phyloP scores from a whole-genome alignment of 805 yeast genomes.

The Pichia scutulata region DNA sequence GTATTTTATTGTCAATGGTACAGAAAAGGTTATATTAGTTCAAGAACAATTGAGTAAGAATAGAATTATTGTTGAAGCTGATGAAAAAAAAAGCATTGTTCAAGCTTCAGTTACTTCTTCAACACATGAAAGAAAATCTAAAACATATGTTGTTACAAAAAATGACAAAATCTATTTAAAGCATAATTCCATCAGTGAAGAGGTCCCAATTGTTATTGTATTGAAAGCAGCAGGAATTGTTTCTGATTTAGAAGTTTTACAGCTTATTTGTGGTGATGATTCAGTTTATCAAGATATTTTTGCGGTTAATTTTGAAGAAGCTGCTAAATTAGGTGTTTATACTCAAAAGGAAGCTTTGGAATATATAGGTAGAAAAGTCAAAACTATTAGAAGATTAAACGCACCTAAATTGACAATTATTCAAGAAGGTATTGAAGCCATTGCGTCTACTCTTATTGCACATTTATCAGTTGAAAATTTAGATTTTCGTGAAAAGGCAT shows the following conservation, averaged over 20 bases:
- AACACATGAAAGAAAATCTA: slow-evolving; percentile 96
- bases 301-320: slow-evolving; percentile 90
- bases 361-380: slow-evolving; percentile 84
- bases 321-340: slow-evolving; percentile 73
- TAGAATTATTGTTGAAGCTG: slow-evolving; percentile 97
- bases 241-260: slow-evolving; percentile 88
- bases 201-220: slow-evolving; percentile 87
- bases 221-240: slow-evolving; percentile 92
- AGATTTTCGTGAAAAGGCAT: slow-evolving; percentile 89
- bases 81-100: slow-evolving; percentile 85
- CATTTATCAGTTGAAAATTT: slow-evolving; percentile 78
- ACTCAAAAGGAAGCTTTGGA: slow-evolving; percentile 93
- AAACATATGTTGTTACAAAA: slow-evolving; percentile 91
- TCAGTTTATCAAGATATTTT: slow-evolving; percentile 86
- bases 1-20: slow-evolving; percentile 94
- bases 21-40: slow-evolving; percentile 92
- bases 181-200: slow-evolving; percentile 93
- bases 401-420: slow-evolving; percentile 69
- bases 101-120: slow-evolving; percentile 98
- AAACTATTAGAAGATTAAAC: slow-evolving; percentile 81
- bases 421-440: slow-evolving; percentile 95
- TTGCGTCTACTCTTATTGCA: slow-evolving; percentile 93
- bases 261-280: slow-evolving; percentile 87
- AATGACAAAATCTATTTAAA: slow-evolving; percentile 83
- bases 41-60: slow-evolving; percentile 96